Evolutionary conservation across 169 alveolate genomes (phyloP).

Genomic region (Plasmodium ovale): DNA sequence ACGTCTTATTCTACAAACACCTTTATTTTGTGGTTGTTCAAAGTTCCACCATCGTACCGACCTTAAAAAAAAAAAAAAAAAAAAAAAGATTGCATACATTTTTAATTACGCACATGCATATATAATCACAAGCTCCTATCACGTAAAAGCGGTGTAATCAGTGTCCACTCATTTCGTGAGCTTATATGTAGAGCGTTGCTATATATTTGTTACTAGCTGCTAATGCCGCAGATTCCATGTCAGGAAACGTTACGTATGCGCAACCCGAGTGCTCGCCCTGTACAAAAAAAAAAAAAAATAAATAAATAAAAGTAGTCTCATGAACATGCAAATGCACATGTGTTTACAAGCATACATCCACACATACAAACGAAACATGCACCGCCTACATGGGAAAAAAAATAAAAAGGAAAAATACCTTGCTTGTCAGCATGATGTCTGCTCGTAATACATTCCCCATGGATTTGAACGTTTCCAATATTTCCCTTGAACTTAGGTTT

Average conservation of each 20-base stretch:
- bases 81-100: too few species aligned
- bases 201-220: conserved; percentile 67
- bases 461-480: conserved; percentile 56
- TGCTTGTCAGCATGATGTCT: conserved; percentile 68
- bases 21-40: conserved; percentile 68
- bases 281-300: conserved; percentile 4
- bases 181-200: neutral
- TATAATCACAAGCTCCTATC: neutral
- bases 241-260: conserved; percentile 66
- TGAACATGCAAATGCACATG: neutral
- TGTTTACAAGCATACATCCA: neutral
- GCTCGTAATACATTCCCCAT: conserved; percentile 70
- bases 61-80: conserved; percentile 31
- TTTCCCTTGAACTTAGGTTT: conserved; percentile 43
- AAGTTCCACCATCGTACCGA: conserved; percentile 67
- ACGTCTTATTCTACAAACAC: conserved; percentile 50
- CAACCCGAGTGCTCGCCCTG: conserved; percentile 73
- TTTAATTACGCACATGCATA: neutral
- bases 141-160: neutral
- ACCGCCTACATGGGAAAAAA: conserved; percentile 2
- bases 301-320: neutral
- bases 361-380: conserved; percentile 10
- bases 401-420: conserved; percentile 7
- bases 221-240: conserved; percentile 41
- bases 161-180: neutral